phyloP scores from a whole-genome alignment of 768 basidiomycete genomes.

The Candolleomyces eurysporus region DNA sequence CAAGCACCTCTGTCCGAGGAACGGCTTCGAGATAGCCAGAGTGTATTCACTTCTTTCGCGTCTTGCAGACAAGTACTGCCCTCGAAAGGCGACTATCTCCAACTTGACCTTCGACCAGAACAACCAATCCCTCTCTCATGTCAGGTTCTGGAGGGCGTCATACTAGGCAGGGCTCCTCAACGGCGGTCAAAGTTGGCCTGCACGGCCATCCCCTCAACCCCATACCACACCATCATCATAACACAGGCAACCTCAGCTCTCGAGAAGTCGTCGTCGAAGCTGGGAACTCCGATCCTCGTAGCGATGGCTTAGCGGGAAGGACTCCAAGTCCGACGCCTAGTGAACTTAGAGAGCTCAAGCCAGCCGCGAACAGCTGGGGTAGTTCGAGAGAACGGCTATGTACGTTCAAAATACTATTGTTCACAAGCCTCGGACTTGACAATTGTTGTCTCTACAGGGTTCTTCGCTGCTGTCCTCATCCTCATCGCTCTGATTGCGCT shows the following conservation, averaged over 20 bases:
- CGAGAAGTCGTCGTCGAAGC: background rate
- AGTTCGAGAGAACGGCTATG: conserved; percentile 57
- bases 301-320: conserved; percentile 15
- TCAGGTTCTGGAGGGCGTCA: background rate
- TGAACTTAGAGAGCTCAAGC: conserved; percentile 45
- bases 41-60: too few species aligned
- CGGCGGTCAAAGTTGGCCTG: background rate
- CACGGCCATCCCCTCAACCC: background rate
- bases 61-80: too few species aligned
- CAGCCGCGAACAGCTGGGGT: conserved; percentile 45
- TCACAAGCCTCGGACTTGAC: background rate
- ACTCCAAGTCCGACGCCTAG: conserved; percentile 69
- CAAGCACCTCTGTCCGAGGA: too few species aligned
- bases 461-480: conserved; percentile 49
- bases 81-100: too few species aligned
- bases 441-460: conserved; percentile 30
- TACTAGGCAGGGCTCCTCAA: background rate
- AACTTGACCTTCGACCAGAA: background rate
- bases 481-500: conserved; percentile 49
- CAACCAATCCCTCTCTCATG: background rate
- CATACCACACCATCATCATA: background rate
- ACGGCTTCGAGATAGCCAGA: too few species aligned
- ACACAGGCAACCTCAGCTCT: background rate
- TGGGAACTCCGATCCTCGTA: conserved; percentile 6
- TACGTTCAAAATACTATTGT: conserved; percentile 29